Conservation (phyloP, 2,329 filamentous ascomycete genomes). For the Venturia nashicola region DNA sequence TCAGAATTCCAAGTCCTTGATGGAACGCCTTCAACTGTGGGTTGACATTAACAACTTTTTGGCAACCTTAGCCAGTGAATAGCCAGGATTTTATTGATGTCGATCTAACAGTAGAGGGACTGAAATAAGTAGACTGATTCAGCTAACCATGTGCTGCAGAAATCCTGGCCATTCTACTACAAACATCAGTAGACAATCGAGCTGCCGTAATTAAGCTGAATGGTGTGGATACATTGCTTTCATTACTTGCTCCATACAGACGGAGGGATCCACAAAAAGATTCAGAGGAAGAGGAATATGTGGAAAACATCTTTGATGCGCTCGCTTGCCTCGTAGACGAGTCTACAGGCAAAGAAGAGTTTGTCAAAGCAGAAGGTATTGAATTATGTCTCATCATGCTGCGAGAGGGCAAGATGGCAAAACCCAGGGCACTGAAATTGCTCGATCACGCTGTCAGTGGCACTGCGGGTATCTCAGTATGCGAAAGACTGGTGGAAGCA, state of each 20-base stretch:
- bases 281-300: slow-evolving; percentile 81
- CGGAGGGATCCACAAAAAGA: slow-evolving; percentile 76
- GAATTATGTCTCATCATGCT: slow-evolving; percentile 90
- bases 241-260: slow-evolving; percentile 73
- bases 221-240: slow-evolving; percentile 59
- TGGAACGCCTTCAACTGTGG: background rate
- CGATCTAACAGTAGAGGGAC: background rate
- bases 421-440: slow-evolving; percentile 62
- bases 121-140: background rate
- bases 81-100: background rate
- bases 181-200: slow-evolving; percentile 58
- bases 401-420: slow-evolving; percentile 67
- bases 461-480: slow-evolving; percentile 46
- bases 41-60: background rate
- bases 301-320: slow-evolving; percentile 85
- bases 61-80: background rate
- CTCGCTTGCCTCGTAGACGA: slow-evolving; percentile 73
- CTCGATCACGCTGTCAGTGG: slow-evolving; percentile 66
- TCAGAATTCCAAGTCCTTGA: background rate
- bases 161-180: slow-evolving; percentile 76
- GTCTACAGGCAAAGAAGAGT: slow-evolving; percentile 60
- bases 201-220: background rate
- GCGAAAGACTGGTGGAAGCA: slow-evolving; percentile 64
- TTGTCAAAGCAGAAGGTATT: slow-evolving; percentile 80
- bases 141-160: slow-evolving; percentile 43